A percentile compares a stretch with the other conserved stretches of the same genome.
Evolutionary conservation across 129 eudicot species (phyloP).

Genomic region (Flaveria brownii): DNA sequence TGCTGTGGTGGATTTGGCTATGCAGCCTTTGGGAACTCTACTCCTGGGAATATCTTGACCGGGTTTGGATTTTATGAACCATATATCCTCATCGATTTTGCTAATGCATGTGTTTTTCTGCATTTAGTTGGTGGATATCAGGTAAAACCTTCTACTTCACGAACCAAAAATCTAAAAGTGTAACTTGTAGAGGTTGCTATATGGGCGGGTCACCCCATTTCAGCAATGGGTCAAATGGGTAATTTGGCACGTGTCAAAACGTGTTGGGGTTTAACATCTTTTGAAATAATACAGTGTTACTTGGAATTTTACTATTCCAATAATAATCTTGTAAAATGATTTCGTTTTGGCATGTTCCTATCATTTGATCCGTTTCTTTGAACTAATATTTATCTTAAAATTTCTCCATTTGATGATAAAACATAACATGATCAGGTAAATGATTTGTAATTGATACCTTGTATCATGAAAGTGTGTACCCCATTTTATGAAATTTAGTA

Average conservation of each 20-base stretch:
- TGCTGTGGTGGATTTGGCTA: constrained; percentile 85
- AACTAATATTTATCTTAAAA: neutral
- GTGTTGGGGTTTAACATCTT: neutral
- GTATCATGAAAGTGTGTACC: neutral
- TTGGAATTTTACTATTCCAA: neutral
- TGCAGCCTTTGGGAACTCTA: constrained; percentile 75
- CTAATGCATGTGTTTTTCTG: constrained; percentile 75
- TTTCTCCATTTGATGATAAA: neutral
- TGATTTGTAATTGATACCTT: neutral
- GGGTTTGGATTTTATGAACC: constrained; percentile 94
- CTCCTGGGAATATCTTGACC: constrained; percentile 84
- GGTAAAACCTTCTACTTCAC: constrained; percentile 39
- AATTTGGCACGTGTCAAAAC: neutral
- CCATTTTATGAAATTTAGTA: neutral
- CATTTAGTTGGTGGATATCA: constrained; percentile 89
- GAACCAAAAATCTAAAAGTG: neutral
- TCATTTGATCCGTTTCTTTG: neutral
- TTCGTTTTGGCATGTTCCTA: neutral
- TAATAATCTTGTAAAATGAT: neutral
- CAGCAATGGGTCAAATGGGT: neutral
- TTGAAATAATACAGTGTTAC: neutral
- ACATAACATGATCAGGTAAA: neutral
- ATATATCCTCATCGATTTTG: constrained; percentile 72
- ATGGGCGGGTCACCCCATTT: neutral
- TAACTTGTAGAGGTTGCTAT: neutral